Evolutionary conservation across 2,329 filamentous ascomycete species (phyloP).

Genomic region (Apiospora pterosperma): DNA sequence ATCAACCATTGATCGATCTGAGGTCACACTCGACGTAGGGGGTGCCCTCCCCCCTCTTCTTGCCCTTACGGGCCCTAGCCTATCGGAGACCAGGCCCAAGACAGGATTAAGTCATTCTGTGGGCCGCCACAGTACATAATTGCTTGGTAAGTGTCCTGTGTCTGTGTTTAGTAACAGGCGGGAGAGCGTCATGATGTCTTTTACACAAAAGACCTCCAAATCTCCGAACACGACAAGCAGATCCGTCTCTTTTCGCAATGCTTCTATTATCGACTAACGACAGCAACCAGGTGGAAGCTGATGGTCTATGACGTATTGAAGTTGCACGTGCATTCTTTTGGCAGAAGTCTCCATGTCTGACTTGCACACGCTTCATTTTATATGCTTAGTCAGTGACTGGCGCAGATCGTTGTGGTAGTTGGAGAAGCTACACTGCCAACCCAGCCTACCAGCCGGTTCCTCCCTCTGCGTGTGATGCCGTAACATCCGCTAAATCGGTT

Average conservation of each 20-base stretch:
- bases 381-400: neutral
- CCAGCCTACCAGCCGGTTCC: conserved; percentile 1
- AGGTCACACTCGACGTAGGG: neutral
- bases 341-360: neutral
- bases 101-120: neutral
- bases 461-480: conserved; percentile 1
- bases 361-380: neutral
- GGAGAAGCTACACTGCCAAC: neutral
- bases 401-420: neutral
- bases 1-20: conserved; percentile 1
- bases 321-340: neutral
- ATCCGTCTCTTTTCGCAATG: neutral
- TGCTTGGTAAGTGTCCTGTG: neutral
- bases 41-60: neutral
- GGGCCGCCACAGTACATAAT: neutral
- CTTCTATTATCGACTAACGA: too few species aligned
- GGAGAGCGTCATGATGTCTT: neutral
- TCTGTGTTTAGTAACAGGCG: neutral
- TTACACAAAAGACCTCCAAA: conserved; percentile 3
- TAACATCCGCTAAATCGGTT: neutral
- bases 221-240: neutral
- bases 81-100: neutral
- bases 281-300: too few species aligned
- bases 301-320: neutral
- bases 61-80: neutral